These are phyloP conservation scores for Macrolepiota dolichaula DNA, from an alignment of 768 basidiomycete species.

Conservation along the genomic window DNA sequence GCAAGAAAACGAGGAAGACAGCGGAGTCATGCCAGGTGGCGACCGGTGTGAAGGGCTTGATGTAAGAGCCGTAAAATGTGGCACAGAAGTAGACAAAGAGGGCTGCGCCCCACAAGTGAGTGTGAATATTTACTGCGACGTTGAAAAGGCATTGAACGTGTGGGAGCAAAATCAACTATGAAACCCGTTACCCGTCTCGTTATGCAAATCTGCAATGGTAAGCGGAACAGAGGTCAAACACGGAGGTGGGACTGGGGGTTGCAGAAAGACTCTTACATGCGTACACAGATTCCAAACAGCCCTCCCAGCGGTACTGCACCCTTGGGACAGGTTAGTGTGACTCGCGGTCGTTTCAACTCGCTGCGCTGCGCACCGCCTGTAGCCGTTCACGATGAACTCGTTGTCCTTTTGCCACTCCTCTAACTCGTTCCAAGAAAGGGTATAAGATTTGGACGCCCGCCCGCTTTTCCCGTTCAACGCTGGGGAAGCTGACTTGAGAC, in stretches of 20 bases:
- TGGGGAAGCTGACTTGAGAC: background rate
- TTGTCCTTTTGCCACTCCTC: conserved; percentile 74
- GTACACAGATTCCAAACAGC: conserved; percentile 61
- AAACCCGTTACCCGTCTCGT: conserved; percentile 57
- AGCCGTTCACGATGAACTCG: conserved; percentile 67
- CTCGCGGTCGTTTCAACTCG: conserved; percentile 6
- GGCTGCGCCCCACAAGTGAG: conserved; percentile 68
- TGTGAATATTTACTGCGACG: conserved; percentile 77
- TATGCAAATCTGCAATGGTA: conserved; percentile 60
- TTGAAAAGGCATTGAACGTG: conserved; percentile 9
- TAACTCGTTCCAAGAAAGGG: conserved; percentile 52
- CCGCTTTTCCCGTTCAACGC: background rate
- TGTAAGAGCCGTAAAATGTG: conserved; percentile 50
- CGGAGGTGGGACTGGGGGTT: conserved; percentile 13
- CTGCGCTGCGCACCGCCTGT: conserved; percentile 48
- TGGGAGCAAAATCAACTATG: conserved; percentile 11
- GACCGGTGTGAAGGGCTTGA: conserved; percentile 42
- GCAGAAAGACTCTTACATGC: conserved; percentile 46
- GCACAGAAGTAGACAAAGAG: conserved; percentile 55
- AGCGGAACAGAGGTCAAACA: conserved; percentile 16
- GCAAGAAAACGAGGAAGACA: conserved; percentile 62
- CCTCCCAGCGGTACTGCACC: conserved; percentile 57
- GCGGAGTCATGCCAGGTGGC: conserved; percentile 60
- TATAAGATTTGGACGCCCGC: conserved; percentile 16
- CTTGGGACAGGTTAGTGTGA: conserved; percentile 29